phyloP scores from a whole-genome alignment of 2,329 filamentous ascomycete genomes.

The Aspergillus terreus region DNA sequence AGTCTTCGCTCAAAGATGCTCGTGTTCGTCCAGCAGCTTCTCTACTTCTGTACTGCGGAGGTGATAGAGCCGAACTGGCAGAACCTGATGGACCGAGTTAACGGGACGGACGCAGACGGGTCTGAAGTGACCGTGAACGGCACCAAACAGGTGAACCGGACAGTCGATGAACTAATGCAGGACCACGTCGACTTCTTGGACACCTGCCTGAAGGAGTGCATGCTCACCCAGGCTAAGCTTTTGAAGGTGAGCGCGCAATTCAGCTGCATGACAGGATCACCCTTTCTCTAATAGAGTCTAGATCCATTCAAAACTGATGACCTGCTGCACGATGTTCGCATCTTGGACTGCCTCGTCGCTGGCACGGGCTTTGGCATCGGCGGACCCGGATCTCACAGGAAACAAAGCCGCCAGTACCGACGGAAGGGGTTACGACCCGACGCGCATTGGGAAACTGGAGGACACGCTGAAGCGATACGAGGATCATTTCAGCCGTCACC shows the following conservation, averaged over 20 bases:
- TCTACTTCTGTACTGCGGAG: slow-evolving; percentile 95
- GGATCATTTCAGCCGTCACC: slow-evolving; percentile 82
- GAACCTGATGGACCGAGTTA: slow-evolving; percentile 82
- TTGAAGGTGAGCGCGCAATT: slow-evolving; percentile 60
- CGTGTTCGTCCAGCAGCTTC: slow-evolving; percentile 91
- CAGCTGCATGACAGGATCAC: neutral
- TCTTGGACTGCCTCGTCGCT: slow-evolving; percentile 78
- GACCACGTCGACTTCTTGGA: slow-evolving; percentile 98
- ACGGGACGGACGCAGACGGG: slow-evolving; percentile 49
- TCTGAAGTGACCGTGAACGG: slow-evolving; percentile 36
- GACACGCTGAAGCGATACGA: slow-evolving; percentile 91
- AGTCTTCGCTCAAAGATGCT: slow-evolving; percentile 91
- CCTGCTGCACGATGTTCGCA: slow-evolving; percentile 91
- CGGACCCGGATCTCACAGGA: slow-evolving; percentile 68
- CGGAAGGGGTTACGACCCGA: slow-evolving; percentile 52
- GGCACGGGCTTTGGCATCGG: slow-evolving; percentile 76
- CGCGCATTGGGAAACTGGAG: slow-evolving; percentile 69
- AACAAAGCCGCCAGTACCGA: slow-evolving; percentile 26
- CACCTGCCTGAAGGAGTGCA: slow-evolving; percentile 97
- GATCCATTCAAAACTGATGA: slow-evolving; percentile 97
- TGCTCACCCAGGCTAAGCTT: slow-evolving; percentile 95
- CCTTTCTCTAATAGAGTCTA: slow-evolving; percentile 33
- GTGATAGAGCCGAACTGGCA: slow-evolving; percentile 98
- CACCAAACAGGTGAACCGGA: slow-evolving; percentile 59
- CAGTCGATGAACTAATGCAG: slow-evolving; percentile 97